phyloP scores from a whole-genome alignment of 192 early-diverging fungal species.

The Coemansia sp. region DNA sequence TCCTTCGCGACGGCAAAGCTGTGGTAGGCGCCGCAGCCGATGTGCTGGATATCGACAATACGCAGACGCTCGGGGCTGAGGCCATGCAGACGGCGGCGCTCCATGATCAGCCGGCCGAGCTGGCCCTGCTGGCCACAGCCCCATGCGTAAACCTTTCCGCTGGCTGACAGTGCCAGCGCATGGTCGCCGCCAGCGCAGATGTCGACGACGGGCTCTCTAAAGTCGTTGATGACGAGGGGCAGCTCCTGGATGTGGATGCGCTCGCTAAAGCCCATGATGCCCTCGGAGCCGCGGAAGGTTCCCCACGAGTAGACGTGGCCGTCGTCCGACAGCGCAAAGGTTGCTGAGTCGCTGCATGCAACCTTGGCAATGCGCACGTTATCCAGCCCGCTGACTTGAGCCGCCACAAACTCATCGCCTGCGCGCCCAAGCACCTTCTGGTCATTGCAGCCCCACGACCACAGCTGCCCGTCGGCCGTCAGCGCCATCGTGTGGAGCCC shows the following conservation, averaged over 20 bases:
- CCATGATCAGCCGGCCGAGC: slow-evolving; percentile 77
- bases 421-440: slow-evolving; percentile 77
- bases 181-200: slow-evolving; percentile 86
- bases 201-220: slow-evolving; percentile 66
- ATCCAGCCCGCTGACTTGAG: slow-evolving; percentile 76
- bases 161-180: slow-evolving; percentile 67
- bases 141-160: slow-evolving; percentile 84
- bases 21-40: slow-evolving; percentile 81
- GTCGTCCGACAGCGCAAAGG: slow-evolving; percentile 71
- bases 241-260: slow-evolving; percentile 62
- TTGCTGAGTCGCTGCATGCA: slow-evolving; percentile 81
- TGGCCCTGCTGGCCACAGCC: slow-evolving; percentile 88
- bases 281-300: slow-evolving; percentile 78
- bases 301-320: slow-evolving; percentile 89
- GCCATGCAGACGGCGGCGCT: slow-evolving; percentile 68
- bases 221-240: slow-evolving; percentile 60
- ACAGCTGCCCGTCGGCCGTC: slow-evolving; percentile 70
- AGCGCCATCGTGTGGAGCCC: slow-evolving; percentile 87
- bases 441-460: slow-evolving; percentile 97
- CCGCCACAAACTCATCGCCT: slow-evolving; percentile 67
- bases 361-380: slow-evolving; percentile 68
- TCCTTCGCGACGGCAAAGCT: slow-evolving; percentile 74
- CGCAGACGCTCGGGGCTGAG: slow-evolving; percentile 58
- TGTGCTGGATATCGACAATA: slow-evolving; percentile 58
- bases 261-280: slow-evolving; percentile 79